phyloP scores from a whole-genome alignment of 805 yeast genomes.

The Lipomyces yamadae region DNA sequence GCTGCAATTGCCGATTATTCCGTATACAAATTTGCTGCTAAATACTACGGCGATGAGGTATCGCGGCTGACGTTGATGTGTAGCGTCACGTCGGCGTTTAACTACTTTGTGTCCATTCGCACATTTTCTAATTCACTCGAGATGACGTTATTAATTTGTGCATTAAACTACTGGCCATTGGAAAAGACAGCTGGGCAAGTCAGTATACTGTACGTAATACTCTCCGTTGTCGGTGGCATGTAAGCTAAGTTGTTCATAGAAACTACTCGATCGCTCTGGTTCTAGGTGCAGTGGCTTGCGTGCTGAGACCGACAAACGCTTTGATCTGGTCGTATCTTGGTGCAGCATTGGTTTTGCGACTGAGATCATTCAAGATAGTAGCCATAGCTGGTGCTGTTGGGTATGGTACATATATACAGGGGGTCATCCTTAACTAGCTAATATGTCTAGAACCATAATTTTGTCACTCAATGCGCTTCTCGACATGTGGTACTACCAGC shows the following conservation, averaged over 20 bases:
- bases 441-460: constrained; percentile 40
- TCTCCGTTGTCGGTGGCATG: not conserved
- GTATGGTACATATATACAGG: constrained; percentile 34
- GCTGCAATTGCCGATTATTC: constrained; percentile 75
- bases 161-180: constrained; percentile 78
- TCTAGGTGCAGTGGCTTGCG: constrained; percentile 39
- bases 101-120: constrained; percentile 79
- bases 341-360: constrained; percentile 38
- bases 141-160: constrained; percentile 67
- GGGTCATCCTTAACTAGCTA: not conserved
- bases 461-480: constrained; percentile 50
- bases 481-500: constrained; percentile 66
- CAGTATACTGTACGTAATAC: not conserved
- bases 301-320: constrained; percentile 84
- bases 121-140: constrained; percentile 88
- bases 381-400: constrained; percentile 28
- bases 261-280: constrained; percentile 49
- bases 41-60: constrained; percentile 40
- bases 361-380: constrained; percentile 24
- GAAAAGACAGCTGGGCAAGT: constrained; percentile 33
- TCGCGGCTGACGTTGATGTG: constrained; percentile 47
- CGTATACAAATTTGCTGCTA: constrained; percentile 55
- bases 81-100: constrained; percentile 71
- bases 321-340: constrained; percentile 77
- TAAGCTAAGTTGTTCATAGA: not conserved